Conservation (phyloP, 495 filamentous ascomycete species). For the Talaromyces adpressus region DNA sequence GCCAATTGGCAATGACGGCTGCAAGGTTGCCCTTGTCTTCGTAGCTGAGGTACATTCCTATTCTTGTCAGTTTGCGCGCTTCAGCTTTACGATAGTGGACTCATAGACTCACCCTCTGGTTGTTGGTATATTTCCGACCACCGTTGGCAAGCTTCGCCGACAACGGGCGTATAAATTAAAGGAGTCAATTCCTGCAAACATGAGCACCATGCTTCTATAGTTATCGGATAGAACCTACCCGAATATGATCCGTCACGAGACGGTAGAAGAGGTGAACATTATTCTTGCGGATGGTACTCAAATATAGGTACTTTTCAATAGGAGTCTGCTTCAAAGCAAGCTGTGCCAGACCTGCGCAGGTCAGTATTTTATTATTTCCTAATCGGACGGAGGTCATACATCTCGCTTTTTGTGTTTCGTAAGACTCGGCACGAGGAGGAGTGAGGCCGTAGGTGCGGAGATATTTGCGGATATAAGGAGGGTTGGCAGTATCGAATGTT, state of each 20-base stretch:
- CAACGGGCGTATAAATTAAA: slow-evolving; percentile 93
- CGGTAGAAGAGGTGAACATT: slow-evolving; percentile 95
- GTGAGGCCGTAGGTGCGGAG: slow-evolving; percentile 65
- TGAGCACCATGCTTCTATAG: slow-evolving; percentile 11
- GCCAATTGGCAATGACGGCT: slow-evolving; percentile 85
- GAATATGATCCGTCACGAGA: slow-evolving; percentile 82
- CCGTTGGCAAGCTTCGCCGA: slow-evolving; percentile 91
- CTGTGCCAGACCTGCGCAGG: slow-evolving; percentile 52
- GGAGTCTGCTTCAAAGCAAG: slow-evolving; percentile 68
- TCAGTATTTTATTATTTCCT: not conserved
- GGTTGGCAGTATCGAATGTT: slow-evolving; percentile 56
- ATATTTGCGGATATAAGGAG: slow-evolving; percentile 58
- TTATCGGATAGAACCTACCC: slow-evolving; percentile 33
- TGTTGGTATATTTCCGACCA: slow-evolving; percentile 96
- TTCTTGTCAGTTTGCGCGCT: not conserved
- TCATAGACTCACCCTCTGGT: slow-evolving; percentile 65
- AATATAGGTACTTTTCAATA: slow-evolving; percentile 93
- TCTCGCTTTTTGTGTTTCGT: slow-evolving; percentile 60
- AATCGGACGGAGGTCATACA: slow-evolving; percentile 36
- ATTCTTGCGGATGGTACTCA: slow-evolving; percentile 78
- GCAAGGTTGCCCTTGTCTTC: slow-evolving; percentile 78
- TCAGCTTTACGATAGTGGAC: slow-evolving; percentile 12
- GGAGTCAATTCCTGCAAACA: slow-evolving; percentile 69
- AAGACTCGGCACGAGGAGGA: slow-evolving; percentile 63
- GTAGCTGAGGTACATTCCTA: slow-evolving; percentile 82